Evolutionary conservation across 352 stramenopile species (phyloP), one percentile per base, ranked within the genome.

Genomic region (Phytophthora tentaculata): DNA sequence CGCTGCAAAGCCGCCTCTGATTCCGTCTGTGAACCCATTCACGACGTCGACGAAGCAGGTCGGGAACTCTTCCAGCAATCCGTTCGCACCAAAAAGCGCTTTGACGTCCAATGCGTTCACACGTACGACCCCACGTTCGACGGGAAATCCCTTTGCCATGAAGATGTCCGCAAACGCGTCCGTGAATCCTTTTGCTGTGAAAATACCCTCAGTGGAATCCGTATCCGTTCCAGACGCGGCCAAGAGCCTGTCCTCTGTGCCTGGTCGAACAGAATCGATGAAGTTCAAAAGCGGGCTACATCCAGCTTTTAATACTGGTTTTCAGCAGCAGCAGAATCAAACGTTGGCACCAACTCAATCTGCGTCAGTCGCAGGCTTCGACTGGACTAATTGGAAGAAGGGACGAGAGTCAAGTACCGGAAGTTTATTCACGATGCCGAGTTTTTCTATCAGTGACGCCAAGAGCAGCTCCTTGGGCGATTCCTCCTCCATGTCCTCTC

Each of bases 231-330:
- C 19, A 22, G n/a, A 35, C 4, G 39, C 10, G 23, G 19, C 32
- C 5, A 63, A 32, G 28, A 56, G 64, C 8, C 3, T 10, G 24
- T 53, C 56, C 23, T 47, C 55, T 53, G 37, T 44, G 13, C 19
- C 62, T 24, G 24, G 23, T 26, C 37, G 50, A 12, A 52, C 45
- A 22, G 55, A 54, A 48, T 59, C 55, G 14, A 24, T 20, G 12
- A 65, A 69, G 37, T 69, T 69, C 54, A 65, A 65, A 26, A 50
- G 24, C 14, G 55, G 62, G 4, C 24, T 65, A 28, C 47, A 39
- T 37, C 22, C 56, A 56, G 47, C 26, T 5, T 70, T 65, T 20
- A 50, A 43, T 5, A 35, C 35, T 12, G 29, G 5, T 39, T 35
- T 24, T 5, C 45, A 62, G 9, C 22, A 55, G 17, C 22, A 58